Evolutionary conservation across 345 rosid species (phyloP).

Genomic region (Eutrema japonicum): DNA sequence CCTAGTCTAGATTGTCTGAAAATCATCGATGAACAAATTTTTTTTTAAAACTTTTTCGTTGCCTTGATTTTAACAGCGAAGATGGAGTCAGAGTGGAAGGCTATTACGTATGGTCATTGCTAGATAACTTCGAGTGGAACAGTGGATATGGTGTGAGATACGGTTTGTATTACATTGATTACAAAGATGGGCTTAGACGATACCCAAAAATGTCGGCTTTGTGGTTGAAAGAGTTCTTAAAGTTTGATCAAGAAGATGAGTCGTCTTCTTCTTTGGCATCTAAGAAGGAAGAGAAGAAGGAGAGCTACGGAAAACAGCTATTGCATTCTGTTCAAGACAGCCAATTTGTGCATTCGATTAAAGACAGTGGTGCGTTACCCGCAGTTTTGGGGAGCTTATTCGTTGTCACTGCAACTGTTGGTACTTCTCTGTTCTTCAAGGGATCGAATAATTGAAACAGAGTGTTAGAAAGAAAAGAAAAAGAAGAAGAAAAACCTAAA

Average conservation of each 20-base stretch:
- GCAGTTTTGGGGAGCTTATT: slow-evolving; percentile 44
- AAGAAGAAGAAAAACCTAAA: background rate
- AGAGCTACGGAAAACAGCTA: slow-evolving; percentile 37
- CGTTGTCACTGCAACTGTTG: slow-evolving; percentile 43
- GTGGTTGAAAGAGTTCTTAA: slow-evolving; percentile 63
- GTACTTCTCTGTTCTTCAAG: slow-evolving; percentile 42
- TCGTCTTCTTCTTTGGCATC: slow-evolving; percentile 20
- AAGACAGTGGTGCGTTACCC: slow-evolving; percentile 34
- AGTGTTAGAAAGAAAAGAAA: background rate
- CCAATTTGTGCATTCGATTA: slow-evolving; percentile 25
- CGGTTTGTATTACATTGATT: slow-evolving; percentile 62
- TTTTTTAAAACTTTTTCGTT: no score
- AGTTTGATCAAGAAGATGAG: slow-evolving; percentile 34
- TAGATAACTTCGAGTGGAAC: slow-evolving; percentile 68
- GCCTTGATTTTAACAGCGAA: slow-evolving; percentile 38
- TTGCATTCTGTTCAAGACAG: slow-evolving; percentile 40
- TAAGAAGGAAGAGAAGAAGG: slow-evolving; percentile 39
- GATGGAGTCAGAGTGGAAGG: slow-evolving; percentile 62
- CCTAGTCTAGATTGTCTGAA: background rate
- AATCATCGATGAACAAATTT: background rate
- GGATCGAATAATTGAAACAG: slow-evolving; percentile 35
- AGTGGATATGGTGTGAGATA: slow-evolving; percentile 58
- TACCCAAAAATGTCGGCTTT: slow-evolving; percentile 60
- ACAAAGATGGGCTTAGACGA: slow-evolving; percentile 54
- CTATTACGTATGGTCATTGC: slow-evolving; percentile 62